Percentiles rank a stretch among this genome's conserved stretches.
phyloP scores from a whole-genome alignment of 2,329 filamentous ascomycete species.

The Penicillium hesseltinei region DNA sequence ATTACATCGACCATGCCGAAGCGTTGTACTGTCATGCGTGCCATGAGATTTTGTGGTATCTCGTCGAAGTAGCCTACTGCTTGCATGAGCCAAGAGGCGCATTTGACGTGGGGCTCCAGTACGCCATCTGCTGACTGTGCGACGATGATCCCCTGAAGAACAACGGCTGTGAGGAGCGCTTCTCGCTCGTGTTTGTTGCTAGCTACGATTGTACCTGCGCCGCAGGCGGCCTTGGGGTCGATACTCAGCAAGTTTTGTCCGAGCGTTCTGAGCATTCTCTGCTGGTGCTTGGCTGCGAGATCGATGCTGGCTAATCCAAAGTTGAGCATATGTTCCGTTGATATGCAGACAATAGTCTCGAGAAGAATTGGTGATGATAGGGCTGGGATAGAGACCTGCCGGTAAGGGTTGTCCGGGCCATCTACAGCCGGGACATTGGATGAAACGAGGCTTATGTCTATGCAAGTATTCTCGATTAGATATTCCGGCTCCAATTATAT shows the following conservation, averaged over 20 bases:
- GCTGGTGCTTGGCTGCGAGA: slow-evolving; percentile 21
- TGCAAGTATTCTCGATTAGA: neutral
- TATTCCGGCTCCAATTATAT: neutral
- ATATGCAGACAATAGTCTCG: slow-evolving; percentile 26
- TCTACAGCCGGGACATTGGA: slow-evolving; percentile 25
- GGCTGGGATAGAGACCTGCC: slow-evolving; percentile 21
- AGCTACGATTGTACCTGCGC: neutral
- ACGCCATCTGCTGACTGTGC: slow-evolving; percentile 24
- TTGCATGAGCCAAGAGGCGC: slow-evolving; percentile 24
- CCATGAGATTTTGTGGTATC: slow-evolving; percentile 15
- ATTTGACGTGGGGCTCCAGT: slow-evolving; percentile 23
- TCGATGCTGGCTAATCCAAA: slow-evolving; percentile 21
- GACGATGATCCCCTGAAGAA: slow-evolving; percentile 23
- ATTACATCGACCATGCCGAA: slow-evolving; percentile 28
- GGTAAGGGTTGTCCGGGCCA: slow-evolving; percentile 25
- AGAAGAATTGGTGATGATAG: slow-evolving; percentile 23
- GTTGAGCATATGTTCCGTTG: slow-evolving; percentile 27
- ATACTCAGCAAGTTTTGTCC: slow-evolving; percentile 18
- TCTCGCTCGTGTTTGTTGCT: slow-evolving; percentile 14
- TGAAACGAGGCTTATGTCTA: slow-evolving; percentile 25
- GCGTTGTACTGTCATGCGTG: slow-evolving; percentile 21
- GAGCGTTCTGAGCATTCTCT: slow-evolving; percentile 22
- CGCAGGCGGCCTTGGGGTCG: neutral
- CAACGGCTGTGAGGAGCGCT: slow-evolving; percentile 20
- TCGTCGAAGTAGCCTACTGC: slow-evolving; percentile 15